phyloP scores from a whole-genome alignment of 2,329 filamentous ascomycete genomes.

The Exophiala viscosa region DNA sequence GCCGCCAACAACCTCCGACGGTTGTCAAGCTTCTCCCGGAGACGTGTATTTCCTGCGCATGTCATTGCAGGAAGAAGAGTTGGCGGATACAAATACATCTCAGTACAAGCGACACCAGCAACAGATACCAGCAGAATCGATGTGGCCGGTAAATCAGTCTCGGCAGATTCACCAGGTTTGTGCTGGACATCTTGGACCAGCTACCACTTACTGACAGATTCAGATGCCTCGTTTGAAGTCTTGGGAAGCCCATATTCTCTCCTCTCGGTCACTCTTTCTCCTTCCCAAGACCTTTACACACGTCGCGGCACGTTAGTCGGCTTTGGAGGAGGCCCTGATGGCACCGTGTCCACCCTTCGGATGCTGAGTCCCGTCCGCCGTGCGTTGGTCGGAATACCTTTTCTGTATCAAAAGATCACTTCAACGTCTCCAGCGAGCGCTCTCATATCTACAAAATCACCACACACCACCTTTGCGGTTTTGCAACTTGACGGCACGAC shows the following conservation, averaged over 20 bases:
- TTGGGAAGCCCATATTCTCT: constrained; percentile 88
- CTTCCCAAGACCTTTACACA: constrained; percentile 90
- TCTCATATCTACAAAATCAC: constrained; percentile 80
- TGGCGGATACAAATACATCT: constrained; percentile 37
- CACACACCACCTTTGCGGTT: constrained; percentile 79
- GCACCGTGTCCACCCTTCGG: constrained; percentile 78
- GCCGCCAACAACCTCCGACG: constrained; percentile 19
- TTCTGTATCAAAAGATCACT: constrained; percentile 67
- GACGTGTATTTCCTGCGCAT: constrained; percentile 28
- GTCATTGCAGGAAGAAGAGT: constrained; percentile 25
- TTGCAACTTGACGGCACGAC: constrained; percentile 88
- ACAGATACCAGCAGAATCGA: constrained; percentile 34
- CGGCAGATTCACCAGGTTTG: constrained; percentile 42
- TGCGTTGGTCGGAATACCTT: constrained; percentile 78
- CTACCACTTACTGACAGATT: constrained; percentile 5
- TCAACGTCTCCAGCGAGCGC: constrained; percentile 85
- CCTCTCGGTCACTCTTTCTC: constrained; percentile 85
- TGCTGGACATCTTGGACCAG: neutral
- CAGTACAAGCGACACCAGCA: constrained; percentile 43
- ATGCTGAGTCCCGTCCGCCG: constrained; percentile 79
- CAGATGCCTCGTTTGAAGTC: constrained; percentile 93
- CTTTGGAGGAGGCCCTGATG: constrained; percentile 72
- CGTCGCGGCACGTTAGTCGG: constrained; percentile 79
- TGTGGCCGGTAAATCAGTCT: constrained; percentile 39
- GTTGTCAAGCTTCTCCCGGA: constrained; percentile 17